These are phyloP conservation scores for Candida jianshihensis DNA, from an alignment of 805 yeast species.

Conservation along the genomic window DNA sequence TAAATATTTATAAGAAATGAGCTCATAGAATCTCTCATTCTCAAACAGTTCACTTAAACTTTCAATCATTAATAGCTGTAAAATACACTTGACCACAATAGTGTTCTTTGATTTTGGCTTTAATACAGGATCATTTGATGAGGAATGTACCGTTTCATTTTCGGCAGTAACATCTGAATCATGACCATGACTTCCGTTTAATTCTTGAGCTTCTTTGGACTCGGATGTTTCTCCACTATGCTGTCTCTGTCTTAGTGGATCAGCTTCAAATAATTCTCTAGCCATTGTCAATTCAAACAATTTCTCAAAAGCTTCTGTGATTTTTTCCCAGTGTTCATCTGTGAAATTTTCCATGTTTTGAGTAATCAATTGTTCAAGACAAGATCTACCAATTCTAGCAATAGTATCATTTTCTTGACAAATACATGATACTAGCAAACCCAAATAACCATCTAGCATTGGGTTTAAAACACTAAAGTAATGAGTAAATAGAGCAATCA, in stretches of 20 bases:
- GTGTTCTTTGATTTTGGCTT: slow-evolving; percentile 47
- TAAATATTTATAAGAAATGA: slow-evolving; percentile 62
- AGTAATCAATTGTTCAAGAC: slow-evolving; percentile 72
- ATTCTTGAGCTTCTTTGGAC: no score
- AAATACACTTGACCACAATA: slow-evolving; percentile 86
- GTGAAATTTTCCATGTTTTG: slow-evolving; percentile 64
- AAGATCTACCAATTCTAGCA: slow-evolving; percentile 88
- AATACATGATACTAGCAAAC: slow-evolving; percentile 75
- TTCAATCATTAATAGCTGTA: slow-evolving; percentile 86
- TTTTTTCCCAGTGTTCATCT: slow-evolving; percentile 65
- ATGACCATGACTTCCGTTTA: no score
- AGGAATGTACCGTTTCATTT: background rate
- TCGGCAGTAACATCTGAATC: no score
- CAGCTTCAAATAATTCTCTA: slow-evolving; percentile 61
- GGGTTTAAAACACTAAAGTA: slow-evolving; percentile 72
- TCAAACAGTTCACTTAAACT: slow-evolving; percentile 75
- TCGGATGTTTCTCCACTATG: no score
- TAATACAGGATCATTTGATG: slow-evolving; percentile 4
- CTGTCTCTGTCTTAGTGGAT: slow-evolving; percentile 31
- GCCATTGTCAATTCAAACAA: slow-evolving; percentile 85
- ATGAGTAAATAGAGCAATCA: slow-evolving; percentile 76
- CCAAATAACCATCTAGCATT: slow-evolving; percentile 73
- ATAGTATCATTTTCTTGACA: slow-evolving; percentile 97
- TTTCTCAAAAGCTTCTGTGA: slow-evolving; percentile 56
- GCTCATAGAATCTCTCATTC: slow-evolving; percentile 55